phyloP scores from a whole-genome alignment of 306 rosid species.

The Pterocarpus macrocarpus region DNA sequence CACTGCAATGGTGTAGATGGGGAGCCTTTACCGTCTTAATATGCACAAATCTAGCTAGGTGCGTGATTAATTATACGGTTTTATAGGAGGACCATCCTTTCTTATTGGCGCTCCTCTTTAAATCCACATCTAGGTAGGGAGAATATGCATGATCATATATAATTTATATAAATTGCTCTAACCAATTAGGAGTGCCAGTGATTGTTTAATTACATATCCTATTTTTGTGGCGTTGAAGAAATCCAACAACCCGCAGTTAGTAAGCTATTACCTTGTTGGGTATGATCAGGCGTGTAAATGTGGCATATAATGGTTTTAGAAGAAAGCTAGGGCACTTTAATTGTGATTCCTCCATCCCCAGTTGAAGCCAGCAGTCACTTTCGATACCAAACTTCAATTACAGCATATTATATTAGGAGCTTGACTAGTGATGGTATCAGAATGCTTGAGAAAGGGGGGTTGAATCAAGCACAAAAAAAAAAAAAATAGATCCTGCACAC shows the following conservation, averaged over 20 bases:
- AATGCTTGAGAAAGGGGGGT: no score
- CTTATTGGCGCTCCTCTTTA: background rate
- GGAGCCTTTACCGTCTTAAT: constrained; percentile 27
- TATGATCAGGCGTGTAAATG: constrained; percentile 16
- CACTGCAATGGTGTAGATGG: constrained; percentile 25
- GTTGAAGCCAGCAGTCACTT: constrained; percentile 15
- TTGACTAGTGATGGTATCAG: no score
- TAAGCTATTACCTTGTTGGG: constrained; percentile 29
- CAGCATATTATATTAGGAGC: background rate
- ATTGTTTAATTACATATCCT: no score
- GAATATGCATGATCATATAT: background rate
- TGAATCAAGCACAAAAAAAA: no score
- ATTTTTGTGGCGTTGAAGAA: no score
- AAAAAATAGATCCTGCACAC: no score
- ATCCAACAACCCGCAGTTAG: no score
- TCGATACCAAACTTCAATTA: background rate
- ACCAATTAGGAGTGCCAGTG: no score
- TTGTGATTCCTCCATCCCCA: background rate
- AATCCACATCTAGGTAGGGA: background rate
- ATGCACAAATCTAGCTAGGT: background rate
- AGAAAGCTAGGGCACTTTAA: background rate
- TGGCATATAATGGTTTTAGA: constrained; percentile 25
- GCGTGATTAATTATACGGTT: background rate
- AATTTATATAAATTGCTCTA: background rate
- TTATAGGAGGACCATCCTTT: constrained; percentile 16